Percentiles rank a stretch among this genome's conserved stretches.
phyloP scores from a whole-genome alignment of 768 basidiomycete genomes.

The Cantharellus cinnabarinus region DNA sequence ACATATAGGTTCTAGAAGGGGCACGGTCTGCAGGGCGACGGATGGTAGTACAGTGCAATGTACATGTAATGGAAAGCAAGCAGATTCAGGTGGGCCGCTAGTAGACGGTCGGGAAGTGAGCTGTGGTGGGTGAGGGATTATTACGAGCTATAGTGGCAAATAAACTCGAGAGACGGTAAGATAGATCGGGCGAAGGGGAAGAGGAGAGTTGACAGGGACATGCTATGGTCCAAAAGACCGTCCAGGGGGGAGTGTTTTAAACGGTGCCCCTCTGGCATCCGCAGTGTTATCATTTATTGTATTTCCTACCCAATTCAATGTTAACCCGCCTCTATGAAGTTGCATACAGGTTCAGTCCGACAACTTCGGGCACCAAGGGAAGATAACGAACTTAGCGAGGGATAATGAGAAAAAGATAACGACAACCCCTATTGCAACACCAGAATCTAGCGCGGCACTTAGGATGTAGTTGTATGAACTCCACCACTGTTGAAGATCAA shows the following conservation, averaged over 20 bases:
- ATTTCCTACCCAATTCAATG: slow-evolving; percentile 7
- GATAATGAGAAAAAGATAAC: slow-evolving; percentile 13
- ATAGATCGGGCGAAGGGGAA: too few relatives aligned
- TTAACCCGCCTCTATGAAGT: not conserved
- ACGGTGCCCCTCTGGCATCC: slow-evolving; percentile 5
- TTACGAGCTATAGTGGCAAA: too few relatives aligned
- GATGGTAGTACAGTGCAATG: too few relatives aligned
- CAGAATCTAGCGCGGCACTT: slow-evolving; percentile 15
- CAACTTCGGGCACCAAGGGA: not conserved
- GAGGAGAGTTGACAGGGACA: too few relatives aligned
- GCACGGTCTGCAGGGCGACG: too few relatives aligned
- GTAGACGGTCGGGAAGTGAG: too few relatives aligned
- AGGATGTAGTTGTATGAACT: slow-evolving; percentile 15
- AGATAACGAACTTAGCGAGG: not conserved
- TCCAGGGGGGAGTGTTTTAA: slow-evolving; percentile 1
- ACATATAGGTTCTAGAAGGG: too few relatives aligned
- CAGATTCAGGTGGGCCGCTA: too few relatives aligned
- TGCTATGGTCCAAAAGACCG: slow-evolving; percentile 2
- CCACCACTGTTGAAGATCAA: slow-evolving; percentile 13
- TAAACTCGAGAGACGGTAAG: too few relatives aligned
- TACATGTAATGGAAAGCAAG: too few relatives aligned
- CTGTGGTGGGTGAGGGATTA: too few relatives aligned
- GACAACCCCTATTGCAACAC: slow-evolving; percentile 14
- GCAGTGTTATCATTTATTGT: slow-evolving; percentile 4
- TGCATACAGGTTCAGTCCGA: not conserved